Evolutionary conservation across 805 yeast species (phyloP).

Genomic region (Ogataea siamensis): DNA sequence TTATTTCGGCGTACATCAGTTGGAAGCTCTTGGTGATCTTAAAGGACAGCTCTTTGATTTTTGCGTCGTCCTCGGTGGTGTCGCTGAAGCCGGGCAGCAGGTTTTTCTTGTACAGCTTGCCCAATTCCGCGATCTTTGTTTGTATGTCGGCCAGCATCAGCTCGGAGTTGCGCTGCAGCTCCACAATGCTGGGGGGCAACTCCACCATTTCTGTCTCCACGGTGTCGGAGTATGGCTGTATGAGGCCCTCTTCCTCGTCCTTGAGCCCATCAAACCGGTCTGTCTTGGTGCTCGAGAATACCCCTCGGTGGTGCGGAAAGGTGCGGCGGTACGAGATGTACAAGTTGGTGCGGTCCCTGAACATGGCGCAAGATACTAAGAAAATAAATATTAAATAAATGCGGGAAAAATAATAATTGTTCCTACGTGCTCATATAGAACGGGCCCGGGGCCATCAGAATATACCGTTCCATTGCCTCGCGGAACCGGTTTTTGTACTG

Average conservation of each 20-base stretch:
- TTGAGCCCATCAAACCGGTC: conserved; percentile 38
- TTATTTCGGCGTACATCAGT: conserved; percentile 71
- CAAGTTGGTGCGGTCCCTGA: conserved; percentile 91
- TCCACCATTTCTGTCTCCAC: conserved; percentile 44
- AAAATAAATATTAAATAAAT: no score
- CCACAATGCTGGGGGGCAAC: conserved; percentile 77
- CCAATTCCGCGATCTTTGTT: conserved; percentile 55
- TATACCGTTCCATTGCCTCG: conserved; percentile 96
- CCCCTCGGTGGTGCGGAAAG: conserved; percentile 60
- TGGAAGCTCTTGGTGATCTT: conserved; percentile 76
- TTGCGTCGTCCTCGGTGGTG: conserved; percentile 67
- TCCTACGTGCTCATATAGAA: conserved; percentile 31
- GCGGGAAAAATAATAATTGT: not conserved
- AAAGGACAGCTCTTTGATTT: conserved; percentile 76
- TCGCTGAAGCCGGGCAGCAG: conserved; percentile 87
- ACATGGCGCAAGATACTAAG: conserved; percentile 51
- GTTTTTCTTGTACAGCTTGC: conserved; percentile 72
- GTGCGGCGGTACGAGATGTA: conserved; percentile 87
- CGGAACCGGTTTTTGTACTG: conserved; percentile 92
- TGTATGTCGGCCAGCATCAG: conserved; percentile 53
- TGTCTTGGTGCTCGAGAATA: conserved; percentile 14
- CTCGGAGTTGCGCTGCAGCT: conserved; percentile 71
- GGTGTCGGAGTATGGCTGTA: conserved; percentile 31
- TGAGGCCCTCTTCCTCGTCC: conserved; percentile 62
- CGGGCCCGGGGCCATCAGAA: conserved; percentile 84